Base-by-base conservation (phyloP, 176 grass and related monocot species). In the Phragmites australis region DNA sequence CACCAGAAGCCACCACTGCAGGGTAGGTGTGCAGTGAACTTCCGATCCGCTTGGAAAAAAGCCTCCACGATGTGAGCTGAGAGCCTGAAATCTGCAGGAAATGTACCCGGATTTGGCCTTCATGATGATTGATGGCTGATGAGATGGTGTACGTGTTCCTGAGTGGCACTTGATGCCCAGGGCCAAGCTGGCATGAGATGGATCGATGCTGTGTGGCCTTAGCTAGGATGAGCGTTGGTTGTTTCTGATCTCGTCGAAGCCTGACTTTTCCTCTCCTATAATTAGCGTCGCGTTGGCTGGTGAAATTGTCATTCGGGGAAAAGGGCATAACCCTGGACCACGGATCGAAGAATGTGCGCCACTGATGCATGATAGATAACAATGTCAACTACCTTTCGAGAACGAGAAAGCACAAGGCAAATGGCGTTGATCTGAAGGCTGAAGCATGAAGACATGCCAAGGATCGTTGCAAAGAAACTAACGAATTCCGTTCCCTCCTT, bases 231-330 rank as follows among this genome's bases (percentile, higher is more conserved):
- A 29, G 39, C 3, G 32, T 34, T 30, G 68, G 6, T 75, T 75
- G 51, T 17, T 18, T 81, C 70, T 23, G 51, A 75, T 71, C 61
- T 19, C 6, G 14, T 58, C 3, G 5, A 41, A 50, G 1, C 22
- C 13, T 31, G 22, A 39, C 65, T 56, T 83, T 77, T 77, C 55
- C 30, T 30, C 37, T 43, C 27, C 10, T 81, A n/a, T 82, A 77
- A 63, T 39, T 44, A 37, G 63, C 53, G n/a, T 67, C 21, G 16
- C 49, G 26, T 19, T 22, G 43, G 68, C 47, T 7, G 10, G 29
- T 54, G 26, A 71, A 47, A 6, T 77, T 29, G 61, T 19, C 18
- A 48, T 16, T 30, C n/a, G 52, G 6, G 29, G 53, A 32, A 44
- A 69, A 78, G 22, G 54, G 44, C 41, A 22, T 32, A 14, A 4